Evolutionary conservation across 257 asterid species (phyloP), one percentile per base, ranked within the genome.

Genomic region (Pogostemon cablin): DNA sequence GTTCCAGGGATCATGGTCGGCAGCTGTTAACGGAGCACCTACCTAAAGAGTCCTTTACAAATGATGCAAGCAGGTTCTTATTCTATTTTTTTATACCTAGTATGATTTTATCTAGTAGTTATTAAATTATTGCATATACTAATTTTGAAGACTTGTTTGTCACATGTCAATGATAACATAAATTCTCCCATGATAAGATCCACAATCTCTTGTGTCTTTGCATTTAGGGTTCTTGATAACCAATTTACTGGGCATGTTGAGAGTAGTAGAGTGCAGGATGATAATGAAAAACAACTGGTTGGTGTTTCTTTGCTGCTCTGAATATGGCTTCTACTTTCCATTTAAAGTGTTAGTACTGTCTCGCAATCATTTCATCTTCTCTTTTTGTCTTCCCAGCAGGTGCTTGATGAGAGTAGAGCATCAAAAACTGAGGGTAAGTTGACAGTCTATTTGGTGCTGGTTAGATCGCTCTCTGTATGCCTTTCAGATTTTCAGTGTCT

Each of bases 381-480:
- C 32, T 25, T 25, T 25, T 25, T 25, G 32, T 25, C 53, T 48
- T 72, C 76, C 32, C 6, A 80, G 78, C 88, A 93, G 99, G 81
- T 63, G 47, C 69, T 72, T 49, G 86, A 84, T 64, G 83, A 65
- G 32, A 62, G 83, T 65, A 84, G 60, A 61, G 72, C 67, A 42
- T 82, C 90, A 61, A 86, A 89, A 76, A 68, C 81, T 69, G 92
- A 82, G 64, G 96, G 97, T 93, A 81, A 86, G 96, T 83, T 32
- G 46, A 41, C 41, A 52, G 10, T 57, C 69, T 69, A 78, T 44
- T 73, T 73, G 54, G 62, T 64, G 50, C 77, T 78, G 54, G n/a
- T 65, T 72, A 48, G 20, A 54, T 72, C 1, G 32, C 32, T 25
- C 32, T 25, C 1, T 25, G 32, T 25, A 25, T 25, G 32, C 32